Evolutionary conservation across 306 rosid genomes (phyloP).

Genomic region (Spatholobus suberectus): DNA sequence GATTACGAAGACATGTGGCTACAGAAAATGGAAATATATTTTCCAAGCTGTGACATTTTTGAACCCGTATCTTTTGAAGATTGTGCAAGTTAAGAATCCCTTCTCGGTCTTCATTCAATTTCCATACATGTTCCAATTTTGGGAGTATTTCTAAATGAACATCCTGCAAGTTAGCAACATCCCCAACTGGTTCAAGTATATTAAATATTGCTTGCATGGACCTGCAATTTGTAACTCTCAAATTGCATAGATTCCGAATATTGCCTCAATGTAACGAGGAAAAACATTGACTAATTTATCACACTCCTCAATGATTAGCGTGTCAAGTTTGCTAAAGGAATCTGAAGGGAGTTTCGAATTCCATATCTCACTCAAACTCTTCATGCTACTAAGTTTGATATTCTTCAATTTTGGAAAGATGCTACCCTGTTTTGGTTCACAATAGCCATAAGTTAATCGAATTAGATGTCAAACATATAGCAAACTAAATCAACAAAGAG

Average conservation of each 20-base stretch:
- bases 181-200: not conserved
- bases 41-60: not conserved
- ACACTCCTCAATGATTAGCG: not conserved
- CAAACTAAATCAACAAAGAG: not conserved
- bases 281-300: not conserved
- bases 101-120: not conserved
- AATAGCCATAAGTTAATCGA: not conserved
- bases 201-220: constrained; percentile 11
- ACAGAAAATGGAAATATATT: constrained; percentile 32
- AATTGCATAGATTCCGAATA: not conserved
- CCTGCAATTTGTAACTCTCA: constrained; percentile 28
- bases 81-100: not conserved
- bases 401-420: constrained; percentile 34
- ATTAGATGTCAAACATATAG: not conserved
- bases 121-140: constrained; percentile 32
- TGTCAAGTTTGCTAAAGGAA: not conserved
- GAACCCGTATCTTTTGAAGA: not conserved
- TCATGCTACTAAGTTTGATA: constrained; percentile 11
- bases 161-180: not conserved
- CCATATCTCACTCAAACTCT: constrained; percentile 16
- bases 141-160: constrained; percentile 29
- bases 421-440: not conserved
- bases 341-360: not conserved
- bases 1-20: not conserved
- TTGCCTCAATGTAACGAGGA: not conserved